Evolutionary conservation across 2,329 filamentous ascomycete genomes (phyloP).

Genomic region (Beauveria bassiana): DNA sequence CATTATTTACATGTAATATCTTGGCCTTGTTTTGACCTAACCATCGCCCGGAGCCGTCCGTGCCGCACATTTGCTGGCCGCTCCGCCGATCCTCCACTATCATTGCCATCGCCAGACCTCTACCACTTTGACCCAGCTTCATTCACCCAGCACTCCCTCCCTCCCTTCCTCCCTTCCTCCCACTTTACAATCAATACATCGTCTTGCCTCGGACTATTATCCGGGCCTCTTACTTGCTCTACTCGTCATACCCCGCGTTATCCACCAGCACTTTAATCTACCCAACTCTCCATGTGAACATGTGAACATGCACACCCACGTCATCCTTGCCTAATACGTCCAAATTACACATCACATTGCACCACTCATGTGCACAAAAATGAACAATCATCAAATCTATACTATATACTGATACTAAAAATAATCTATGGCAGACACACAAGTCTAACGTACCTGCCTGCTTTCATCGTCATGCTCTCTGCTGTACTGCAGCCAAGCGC

Average conservation of each 20-base stretch:
- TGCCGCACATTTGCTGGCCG: neutral
- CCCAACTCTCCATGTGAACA: neutral
- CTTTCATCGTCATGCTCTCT: neutral
- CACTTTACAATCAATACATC: neutral
- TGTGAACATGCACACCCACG: neutral
- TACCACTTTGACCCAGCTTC: neutral
- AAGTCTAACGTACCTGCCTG: neutral
- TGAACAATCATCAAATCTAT: conserved; percentile 9
- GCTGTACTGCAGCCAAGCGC: neutral
- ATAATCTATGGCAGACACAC: neutral
- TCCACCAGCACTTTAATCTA: neutral
- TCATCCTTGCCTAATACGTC: neutral
- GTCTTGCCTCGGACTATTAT: neutral
- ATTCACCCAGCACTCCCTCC: neutral
- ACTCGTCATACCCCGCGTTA: neutral
- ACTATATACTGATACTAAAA: conserved; percentile 9
- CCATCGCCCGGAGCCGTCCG: conserved; percentile 9
- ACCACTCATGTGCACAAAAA: neutral
- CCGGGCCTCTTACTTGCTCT: neutral
- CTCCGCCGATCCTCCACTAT: too few relatives aligned
- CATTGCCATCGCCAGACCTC: neutral
- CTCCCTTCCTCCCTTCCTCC: neutral
- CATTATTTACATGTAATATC: too few relatives aligned
- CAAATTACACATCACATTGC: neutral
- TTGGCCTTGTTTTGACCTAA: too few relatives aligned